Conservation (phyloP, 139 green algal genomes). For the Chlorella sp. region DNA sequence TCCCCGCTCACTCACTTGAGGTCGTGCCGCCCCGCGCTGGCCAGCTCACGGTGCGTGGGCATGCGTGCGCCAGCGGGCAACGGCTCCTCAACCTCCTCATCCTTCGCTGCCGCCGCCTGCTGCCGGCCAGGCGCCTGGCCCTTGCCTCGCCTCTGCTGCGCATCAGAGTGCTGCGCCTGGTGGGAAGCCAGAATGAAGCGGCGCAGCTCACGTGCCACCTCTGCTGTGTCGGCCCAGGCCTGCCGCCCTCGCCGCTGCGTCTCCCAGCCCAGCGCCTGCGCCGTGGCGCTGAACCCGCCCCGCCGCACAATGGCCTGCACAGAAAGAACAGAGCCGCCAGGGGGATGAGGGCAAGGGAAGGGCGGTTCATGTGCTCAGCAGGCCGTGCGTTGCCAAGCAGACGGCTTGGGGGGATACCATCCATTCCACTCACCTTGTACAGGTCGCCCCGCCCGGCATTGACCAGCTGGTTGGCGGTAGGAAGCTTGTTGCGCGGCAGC, state of each 20-base stretch:
- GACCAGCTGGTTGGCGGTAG: constrained; percentile 21
- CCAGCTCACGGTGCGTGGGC: constrained; percentile 41
- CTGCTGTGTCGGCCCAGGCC: background rate
- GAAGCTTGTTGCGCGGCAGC: background rate
- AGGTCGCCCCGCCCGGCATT: constrained; percentile 26
- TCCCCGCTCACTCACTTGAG: constrained; percentile 14
- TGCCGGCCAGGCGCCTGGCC: background rate
- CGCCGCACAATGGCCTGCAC: constrained; percentile 27
- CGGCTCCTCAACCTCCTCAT: background rate
- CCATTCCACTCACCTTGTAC: background rate
- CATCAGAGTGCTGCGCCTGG: background rate
- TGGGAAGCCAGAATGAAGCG: constrained; percentile 8
- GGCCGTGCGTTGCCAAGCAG: no score
- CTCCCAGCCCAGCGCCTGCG: background rate
- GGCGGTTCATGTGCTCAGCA: no score
- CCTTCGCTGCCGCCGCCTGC: background rate
- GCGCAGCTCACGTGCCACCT: constrained; percentile 13
- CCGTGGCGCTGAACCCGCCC: constrained; percentile 12
- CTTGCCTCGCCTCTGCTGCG: background rate
- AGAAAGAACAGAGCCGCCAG: no score
- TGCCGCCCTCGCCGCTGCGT: background rate
- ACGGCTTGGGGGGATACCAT: no score
- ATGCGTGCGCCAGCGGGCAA: background rate
- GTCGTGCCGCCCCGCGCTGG: constrained; percentile 31
- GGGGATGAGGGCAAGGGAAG: no score